These are phyloP conservation scores for Termitomyces sp. DNA, from an alignment of 768 basidiomycete species.

Conservation along the genomic window DNA sequence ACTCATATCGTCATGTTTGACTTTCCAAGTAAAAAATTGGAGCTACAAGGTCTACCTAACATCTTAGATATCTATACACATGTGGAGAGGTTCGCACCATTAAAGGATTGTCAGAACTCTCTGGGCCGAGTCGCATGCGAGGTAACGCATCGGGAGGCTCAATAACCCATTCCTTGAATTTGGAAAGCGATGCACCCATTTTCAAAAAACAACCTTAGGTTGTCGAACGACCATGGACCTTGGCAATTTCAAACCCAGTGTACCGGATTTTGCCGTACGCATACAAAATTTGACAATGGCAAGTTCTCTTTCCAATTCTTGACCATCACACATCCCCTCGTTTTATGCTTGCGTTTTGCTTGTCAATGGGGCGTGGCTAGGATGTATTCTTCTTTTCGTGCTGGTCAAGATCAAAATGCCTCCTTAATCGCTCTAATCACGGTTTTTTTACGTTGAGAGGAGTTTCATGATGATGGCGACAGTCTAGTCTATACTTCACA, in stretches of 20 bases:
- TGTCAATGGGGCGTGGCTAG: constrained; percentile 41
- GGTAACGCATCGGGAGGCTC: constrained; percentile 39
- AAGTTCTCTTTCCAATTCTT: constrained; percentile 19
- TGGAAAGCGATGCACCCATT: constrained; percentile 24
- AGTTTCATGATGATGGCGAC: constrained; percentile 87
- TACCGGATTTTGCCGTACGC: constrained; percentile 14
- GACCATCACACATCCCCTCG: constrained; percentile 43
- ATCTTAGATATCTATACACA: background rate
- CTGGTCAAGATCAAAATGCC: constrained; percentile 58
- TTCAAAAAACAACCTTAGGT: too few species aligned
- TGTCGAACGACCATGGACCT: too few species aligned
- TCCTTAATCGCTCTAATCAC: constrained; percentile 85
- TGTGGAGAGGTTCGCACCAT: constrained; percentile 49
- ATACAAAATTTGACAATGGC: background rate
- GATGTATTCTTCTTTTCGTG: constrained; percentile 32
- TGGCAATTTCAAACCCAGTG: constrained; percentile 15
- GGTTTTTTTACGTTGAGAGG: constrained; percentile 61
- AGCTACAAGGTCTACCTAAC: constrained; percentile 35
- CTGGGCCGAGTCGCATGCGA: constrained; percentile 60
- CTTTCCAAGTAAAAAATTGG: constrained; percentile 87
- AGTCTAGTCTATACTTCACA: constrained; percentile 1
- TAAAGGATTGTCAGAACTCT: constrained; percentile 50
- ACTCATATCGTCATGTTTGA: constrained; percentile 49
- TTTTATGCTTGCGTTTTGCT: constrained; percentile 60
- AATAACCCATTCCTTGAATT: constrained; percentile 27